Base-by-base conservation (phyloP, 176 grass and related monocot species). In the Bromus sterilis region DNA sequence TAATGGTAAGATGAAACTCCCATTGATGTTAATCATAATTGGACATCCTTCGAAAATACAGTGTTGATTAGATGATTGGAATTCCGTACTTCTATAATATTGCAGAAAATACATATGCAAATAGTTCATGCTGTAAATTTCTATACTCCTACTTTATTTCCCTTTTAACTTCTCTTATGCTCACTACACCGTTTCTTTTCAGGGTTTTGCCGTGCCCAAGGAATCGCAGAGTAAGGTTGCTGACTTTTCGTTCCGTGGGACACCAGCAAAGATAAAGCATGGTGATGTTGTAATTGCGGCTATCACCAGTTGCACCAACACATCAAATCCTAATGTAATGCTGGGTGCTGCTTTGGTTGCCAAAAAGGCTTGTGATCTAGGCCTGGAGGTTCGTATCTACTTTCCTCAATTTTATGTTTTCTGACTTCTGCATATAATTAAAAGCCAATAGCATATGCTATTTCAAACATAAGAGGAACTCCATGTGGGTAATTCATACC, bases 321-420 rank as follows among this genome's bases (percentile, higher is more conserved):
- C 96, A 58, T 99, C 96, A 88, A 99, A 99, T 80, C 96, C 96
- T 60, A 99, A 90, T 88, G 96, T 99, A 11, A 99, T 99, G 96
- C 86, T 99, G 25, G 96, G 93, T 80, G 86, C 96, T 90, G 96
- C 93, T 78, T 82, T 99, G 86, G 96, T 95, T 71, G 96, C 96
- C 21, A 99, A 99, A 77, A 99, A 99, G 57, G 96, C 96, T 68
- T 99, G 96, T 62, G 96, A 99, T 41, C 88, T 99, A 18, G 96
- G 93, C 59, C 91, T 99, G 34, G 93, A 99, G 96, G 96, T 99
- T 84, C 0, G 49, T 26, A 74, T 65, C 87, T 82, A 4, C 25
- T 58, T 20, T 78, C 42, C 66, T 12, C 46, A 55, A 57, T n/a
- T 77, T 78, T 9, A 68, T 78, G 56, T 18, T 21, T 49, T 31